Evolutionary conservation across 208 protist species (phyloP), one percentile per base, ranked within the genome.

Genomic region (Willaertia magna): DNA sequence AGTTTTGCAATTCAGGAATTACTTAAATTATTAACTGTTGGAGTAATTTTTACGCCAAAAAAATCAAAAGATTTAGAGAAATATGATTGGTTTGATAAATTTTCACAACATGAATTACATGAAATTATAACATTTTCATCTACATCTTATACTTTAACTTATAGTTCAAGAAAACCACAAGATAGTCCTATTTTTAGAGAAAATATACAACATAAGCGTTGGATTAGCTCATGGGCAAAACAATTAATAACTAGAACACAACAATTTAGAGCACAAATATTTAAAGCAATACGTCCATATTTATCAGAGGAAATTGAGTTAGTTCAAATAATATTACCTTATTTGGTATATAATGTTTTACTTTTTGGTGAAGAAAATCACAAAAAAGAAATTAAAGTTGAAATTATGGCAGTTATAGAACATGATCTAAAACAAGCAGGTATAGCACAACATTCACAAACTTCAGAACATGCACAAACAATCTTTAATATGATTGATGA

Each of bases 331-430:
- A 11, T 88, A 43, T 76, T 88, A 40, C 86, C 86, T 0, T 88
- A 88, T 79, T 22, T 88, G n/a, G 86, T 88, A 0, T 86, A 88
- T 30, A 88, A 88, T 40, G 52, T 87, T 44, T 9, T 61, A 43
- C 76, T 88, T 11, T 43, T 18, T 48, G 86, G 86, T 34, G 2
- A 34, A 40, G 49, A 88, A 16, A 43, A 12, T 22, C 86, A 61
- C 34, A 78, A 12, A 34, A 22, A 61, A 7, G 40, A 87, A n/a
- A 47, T 88, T 34, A 40, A 34, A 14, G 14, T 20, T 12, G 85
- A 88, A 61, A 88, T 88, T 47, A 67, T 49, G n/a, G 9, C 4
- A 0, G 86, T 88, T 22, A 42, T 88, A 22, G 22, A 30, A 3
- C n/a, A 88, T n/a, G 86, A 81, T n/a, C 26, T 87, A 40, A 44